Evolutionary conservation across 208 protist species (phyloP).

Genomic region (Leishmania aethiopica): DNA sequence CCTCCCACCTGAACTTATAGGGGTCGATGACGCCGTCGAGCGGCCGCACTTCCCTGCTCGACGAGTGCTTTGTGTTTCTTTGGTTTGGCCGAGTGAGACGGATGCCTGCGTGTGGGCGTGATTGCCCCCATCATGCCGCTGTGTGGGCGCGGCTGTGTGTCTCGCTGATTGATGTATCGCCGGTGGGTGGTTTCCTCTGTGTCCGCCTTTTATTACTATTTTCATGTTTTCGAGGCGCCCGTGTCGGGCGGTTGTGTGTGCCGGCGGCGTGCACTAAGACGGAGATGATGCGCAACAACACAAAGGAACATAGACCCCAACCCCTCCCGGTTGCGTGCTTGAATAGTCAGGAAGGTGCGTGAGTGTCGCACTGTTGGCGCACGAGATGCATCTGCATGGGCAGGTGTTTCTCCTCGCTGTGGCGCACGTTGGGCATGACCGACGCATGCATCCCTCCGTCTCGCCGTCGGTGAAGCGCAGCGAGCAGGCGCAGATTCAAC

Average conservation of each 20-base stretch:
- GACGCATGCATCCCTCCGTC: background rate
- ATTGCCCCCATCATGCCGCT: background rate
- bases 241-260: background rate
- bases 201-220: slow-evolving; percentile 3
- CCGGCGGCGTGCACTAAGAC: background rate
- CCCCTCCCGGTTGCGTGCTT: background rate
- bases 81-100: background rate
- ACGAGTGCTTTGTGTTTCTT: slow-evolving; percentile 3
- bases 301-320: background rate
- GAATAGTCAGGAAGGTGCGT: background rate
- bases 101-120: background rate
- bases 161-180: slow-evolving; percentile 5
- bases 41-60: background rate
- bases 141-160: background rate
- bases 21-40: background rate
- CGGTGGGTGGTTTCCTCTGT: background rate
- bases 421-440: background rate
- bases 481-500: background rate
- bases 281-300: background rate
- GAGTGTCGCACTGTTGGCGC: background rate
- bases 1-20: background rate
- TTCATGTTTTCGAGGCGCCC: background rate
- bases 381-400: background rate
- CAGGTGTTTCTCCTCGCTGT: too few species aligned
- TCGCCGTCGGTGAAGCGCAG: background rate